Conservation (phyloP, 192 early-diverging fungal genomes). For the Neocallimastix lanati region DNA sequence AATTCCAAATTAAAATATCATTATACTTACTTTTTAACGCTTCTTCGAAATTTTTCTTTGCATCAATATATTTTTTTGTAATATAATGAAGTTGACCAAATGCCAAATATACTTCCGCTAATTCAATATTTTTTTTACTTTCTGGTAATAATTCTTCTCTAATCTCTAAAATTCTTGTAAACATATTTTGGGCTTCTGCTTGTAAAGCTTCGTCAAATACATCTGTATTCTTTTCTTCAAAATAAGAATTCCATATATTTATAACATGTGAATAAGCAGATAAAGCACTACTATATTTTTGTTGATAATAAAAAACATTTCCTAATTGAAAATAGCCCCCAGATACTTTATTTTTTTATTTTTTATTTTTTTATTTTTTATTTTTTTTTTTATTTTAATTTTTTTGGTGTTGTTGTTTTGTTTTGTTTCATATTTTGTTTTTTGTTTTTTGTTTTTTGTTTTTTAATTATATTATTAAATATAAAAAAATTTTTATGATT, state of each 20-base stretch:
- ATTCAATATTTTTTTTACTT: background rate
- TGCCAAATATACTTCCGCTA: background rate
- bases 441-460: too few species aligned
- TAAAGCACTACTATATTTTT: background rate
- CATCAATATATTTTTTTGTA: background rate
- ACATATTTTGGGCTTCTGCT: background rate
- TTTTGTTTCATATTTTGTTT: too few species aligned
- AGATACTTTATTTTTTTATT: constrained; percentile 8
- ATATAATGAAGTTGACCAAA: background rate
- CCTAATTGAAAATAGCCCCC: constrained; percentile 37
- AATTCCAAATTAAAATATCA: too few species aligned
- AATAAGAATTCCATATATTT: background rate
- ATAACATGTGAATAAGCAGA: background rate
- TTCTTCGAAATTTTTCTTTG: background rate
- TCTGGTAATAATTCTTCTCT: background rate
- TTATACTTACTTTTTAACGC: background rate
- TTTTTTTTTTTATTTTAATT: too few species aligned
- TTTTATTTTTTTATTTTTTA: too few species aligned
- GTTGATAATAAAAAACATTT: background rate
- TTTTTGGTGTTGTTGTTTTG: too few species aligned
- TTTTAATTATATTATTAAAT: too few species aligned
- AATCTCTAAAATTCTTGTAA: background rate
- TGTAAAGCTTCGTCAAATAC: background rate
- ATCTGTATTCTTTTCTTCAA: background rate
- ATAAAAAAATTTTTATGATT: too few species aligned